phyloP scores from a whole-genome alignment of 139 green algal species.

The Desmodesmus armatus region DNA sequence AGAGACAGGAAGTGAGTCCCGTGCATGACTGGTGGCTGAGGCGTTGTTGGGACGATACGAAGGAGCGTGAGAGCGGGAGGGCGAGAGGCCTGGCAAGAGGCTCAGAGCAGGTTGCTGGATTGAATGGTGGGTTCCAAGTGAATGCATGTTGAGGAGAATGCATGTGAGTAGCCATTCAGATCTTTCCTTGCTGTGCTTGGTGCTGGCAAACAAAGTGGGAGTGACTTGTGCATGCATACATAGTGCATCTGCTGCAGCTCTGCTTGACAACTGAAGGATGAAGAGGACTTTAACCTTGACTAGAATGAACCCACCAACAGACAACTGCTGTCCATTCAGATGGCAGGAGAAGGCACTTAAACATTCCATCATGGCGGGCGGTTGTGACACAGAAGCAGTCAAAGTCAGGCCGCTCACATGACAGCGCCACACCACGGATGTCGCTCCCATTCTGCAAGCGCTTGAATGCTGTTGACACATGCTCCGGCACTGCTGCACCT shows the following conservation, averaged over 20 bases:
- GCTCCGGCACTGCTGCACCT: constrained; percentile 17
- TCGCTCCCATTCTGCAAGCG: constrained; percentile 93
- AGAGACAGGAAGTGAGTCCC: not conserved
- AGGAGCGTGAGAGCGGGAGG: no score
- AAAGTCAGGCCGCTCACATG: constrained; percentile 54
- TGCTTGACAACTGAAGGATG: not conserved
- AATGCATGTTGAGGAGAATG: no score
- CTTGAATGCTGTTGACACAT: constrained; percentile 57
- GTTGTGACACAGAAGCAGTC: no score
- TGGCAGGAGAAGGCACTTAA: no score
- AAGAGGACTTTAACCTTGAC: no score
- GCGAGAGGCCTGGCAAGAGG: no score
- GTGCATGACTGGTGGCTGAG: not conserved
- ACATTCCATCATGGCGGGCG: no score
- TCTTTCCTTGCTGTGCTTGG: no score
- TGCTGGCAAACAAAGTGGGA: not conserved
- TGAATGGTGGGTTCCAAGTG: no score
- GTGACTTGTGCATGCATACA: not conserved
- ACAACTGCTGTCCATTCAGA: no score
- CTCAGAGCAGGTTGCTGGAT: not conserved
- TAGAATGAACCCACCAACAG: no score
- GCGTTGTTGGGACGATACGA: not conserved
- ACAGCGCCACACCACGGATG: constrained; percentile 91
- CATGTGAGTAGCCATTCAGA: no score
- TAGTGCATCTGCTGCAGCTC: not conserved